These are phyloP conservation scores for Sphaerulina vaccinii DNA, from an alignment of 2,329 filamentous ascomycete genomes.

Conservation along the genomic window DNA sequence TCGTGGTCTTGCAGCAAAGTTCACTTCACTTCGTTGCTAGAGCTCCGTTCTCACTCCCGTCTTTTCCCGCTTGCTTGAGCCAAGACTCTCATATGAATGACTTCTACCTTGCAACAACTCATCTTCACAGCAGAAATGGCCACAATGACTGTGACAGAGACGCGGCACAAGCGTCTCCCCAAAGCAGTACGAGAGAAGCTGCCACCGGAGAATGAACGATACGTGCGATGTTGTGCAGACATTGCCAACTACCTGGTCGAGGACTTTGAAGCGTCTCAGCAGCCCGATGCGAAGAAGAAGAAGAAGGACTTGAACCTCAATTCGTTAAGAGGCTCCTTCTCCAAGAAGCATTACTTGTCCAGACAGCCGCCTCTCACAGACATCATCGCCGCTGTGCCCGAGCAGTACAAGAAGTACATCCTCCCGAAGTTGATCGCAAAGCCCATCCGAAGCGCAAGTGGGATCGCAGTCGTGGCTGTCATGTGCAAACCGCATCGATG, in stretches of 20 bases:
- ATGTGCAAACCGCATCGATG: constrained; percentile 99
- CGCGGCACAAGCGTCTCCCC: constrained; percentile 58
- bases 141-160: constrained; percentile 56
- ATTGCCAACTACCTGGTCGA: constrained; percentile 92
- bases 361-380: constrained; percentile 89
- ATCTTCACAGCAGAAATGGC: too few relatives aligned
- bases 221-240: constrained; percentile 89
- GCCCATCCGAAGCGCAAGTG: constrained; percentile 90
- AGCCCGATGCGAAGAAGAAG: constrained; percentile 67
- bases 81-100: too few relatives aligned
- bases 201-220: constrained; percentile 90
- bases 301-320: constrained; percentile 93
- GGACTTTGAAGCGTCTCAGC: constrained; percentile 79
- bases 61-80: too few relatives aligned
- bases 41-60: too few relatives aligned
- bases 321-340: constrained; percentile 75
- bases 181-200: constrained; percentile 57
- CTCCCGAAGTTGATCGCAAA: constrained; percentile 94
- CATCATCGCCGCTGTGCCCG: constrained; percentile 97
- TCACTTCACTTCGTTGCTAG: too few relatives aligned
- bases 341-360: constrained; percentile 88
- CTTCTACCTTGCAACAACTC: too few relatives aligned
- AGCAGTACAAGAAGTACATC: constrained; percentile 99
- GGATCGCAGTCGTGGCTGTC: constrained; percentile 95
- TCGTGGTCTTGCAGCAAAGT: too few relatives aligned